Evolutionary conservation across 768 basidiomycete genomes (phyloP).

Genomic region (Boletus patriciae): DNA sequence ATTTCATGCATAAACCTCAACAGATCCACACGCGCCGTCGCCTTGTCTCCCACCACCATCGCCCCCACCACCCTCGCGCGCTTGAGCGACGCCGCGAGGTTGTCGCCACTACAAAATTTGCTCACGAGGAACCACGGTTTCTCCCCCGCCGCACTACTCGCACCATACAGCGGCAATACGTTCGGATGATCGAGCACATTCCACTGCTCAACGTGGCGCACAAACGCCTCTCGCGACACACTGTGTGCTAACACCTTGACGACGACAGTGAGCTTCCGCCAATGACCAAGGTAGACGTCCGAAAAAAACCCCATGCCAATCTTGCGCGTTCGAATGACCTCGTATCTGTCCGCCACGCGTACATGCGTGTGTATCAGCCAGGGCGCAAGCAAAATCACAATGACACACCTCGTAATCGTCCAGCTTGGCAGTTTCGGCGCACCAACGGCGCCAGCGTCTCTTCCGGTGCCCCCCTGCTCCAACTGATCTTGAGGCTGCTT

Average conservation of each 20-base stretch:
- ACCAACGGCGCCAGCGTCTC: neutral
- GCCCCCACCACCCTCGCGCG: conserved; percentile 10
- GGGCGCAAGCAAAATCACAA: neutral
- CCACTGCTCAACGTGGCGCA: conserved; percentile 74
- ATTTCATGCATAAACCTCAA: conserved; percentile 70
- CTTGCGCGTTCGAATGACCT: conserved; percentile 67
- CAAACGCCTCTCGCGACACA: conserved; percentile 63
- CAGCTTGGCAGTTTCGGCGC: conserved; percentile 54
- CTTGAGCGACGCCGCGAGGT: conserved; percentile 59
- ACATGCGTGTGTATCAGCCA: neutral
- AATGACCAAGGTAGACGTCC: conserved; percentile 73
- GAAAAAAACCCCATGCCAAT: conserved; percentile 78
- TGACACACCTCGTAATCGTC: conserved; percentile 66
- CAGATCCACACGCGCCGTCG: conserved; percentile 34
- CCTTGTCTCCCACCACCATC: neutral
- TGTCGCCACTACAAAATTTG: conserved; percentile 67
- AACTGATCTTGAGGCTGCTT: neutral
- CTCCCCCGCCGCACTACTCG: conserved; percentile 66
- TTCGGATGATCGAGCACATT: conserved; percentile 64
- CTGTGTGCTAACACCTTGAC: conserved; percentile 69
- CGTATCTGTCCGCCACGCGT: conserved; percentile 46
- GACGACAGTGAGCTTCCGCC: conserved; percentile 65
- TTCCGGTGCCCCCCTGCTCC: neutral
- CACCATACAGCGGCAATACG: conserved; percentile 74
- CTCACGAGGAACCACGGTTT: conserved; percentile 81